These are phyloP conservation scores for Peterozyma toletana DNA, from an alignment of 805 yeast species.

Conservation along the genomic window DNA sequence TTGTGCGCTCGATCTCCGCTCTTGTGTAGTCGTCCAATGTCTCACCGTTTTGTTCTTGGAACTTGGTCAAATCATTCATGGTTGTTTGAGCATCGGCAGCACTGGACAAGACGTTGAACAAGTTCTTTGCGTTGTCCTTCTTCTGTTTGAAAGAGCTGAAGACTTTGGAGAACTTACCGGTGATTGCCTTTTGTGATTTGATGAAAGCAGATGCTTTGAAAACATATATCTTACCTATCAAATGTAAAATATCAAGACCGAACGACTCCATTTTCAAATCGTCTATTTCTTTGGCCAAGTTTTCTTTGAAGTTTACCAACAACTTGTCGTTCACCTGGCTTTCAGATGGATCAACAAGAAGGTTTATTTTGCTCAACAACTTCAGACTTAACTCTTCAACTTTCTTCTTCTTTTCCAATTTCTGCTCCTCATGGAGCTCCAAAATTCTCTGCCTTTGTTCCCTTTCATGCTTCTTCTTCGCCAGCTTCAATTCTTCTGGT, in stretches of 20 bases:
- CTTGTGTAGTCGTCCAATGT: conserved; percentile 34
- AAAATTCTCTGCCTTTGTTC: conserved; percentile 16
- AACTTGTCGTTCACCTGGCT: conserved; percentile 37
- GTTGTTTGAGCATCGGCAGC: conserved; percentile 78
- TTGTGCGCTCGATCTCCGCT: conserved; percentile 65
- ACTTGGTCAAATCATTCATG: conserved; percentile 62
- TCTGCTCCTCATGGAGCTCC: conserved; percentile 16
- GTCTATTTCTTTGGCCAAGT: conserved; percentile 78
- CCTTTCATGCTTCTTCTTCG: conserved; percentile 5
- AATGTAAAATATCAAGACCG: conserved; percentile 75
- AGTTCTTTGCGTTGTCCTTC: conserved; percentile 66
- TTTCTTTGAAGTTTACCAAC: conserved; percentile 45
- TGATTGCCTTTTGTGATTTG: conserved; percentile 61
- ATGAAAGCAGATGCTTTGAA: conserved; percentile 59
- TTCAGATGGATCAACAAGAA: conserved; percentile 31
- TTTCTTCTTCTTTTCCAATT: conserved; percentile 28
- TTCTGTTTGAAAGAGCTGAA: conserved; percentile 68
- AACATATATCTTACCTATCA: conserved; percentile 63
- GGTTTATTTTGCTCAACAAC: conserved; percentile 31
- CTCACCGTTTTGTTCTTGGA: conserved; percentile 42
- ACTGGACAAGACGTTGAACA: conserved; percentile 60
- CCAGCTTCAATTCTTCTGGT: neutral
- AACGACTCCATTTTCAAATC: conserved; percentile 74
- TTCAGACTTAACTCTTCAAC: conserved; percentile 56
- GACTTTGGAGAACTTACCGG: conserved; percentile 47